These are phyloP conservation scores for Colletotrichum acutatum DNA, from an alignment of 2,329 filamentous ascomycete species.

Conservation along the genomic window DNA sequence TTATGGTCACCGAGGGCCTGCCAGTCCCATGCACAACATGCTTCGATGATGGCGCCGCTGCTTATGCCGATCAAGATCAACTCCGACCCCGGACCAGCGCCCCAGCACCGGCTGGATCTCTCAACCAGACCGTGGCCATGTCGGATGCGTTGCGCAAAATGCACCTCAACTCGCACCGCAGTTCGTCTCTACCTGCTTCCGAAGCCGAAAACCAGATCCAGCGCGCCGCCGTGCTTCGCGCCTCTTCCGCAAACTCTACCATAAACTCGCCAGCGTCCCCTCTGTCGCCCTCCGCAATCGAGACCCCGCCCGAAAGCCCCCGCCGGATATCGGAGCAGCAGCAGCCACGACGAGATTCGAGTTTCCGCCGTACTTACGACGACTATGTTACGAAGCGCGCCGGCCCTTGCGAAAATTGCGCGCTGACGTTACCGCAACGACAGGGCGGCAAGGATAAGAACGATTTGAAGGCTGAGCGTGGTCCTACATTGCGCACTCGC, in stretches of 20 bases:
- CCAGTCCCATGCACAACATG: conserved; percentile 70
- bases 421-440: conserved; percentile 70
- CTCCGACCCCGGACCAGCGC: conserved; percentile 53
- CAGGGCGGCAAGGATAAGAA: conserved; percentile 44
- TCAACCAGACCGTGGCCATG: conserved; percentile 47
- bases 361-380: conserved; percentile 72
- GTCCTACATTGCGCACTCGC: conserved; percentile 69
- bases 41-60: conserved; percentile 56
- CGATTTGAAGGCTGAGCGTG: conserved; percentile 51
- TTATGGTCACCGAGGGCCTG: conserved; percentile 76
- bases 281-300: conserved; percentile 55
- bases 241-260: conserved; percentile 48
- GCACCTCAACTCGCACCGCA: conserved; percentile 54
- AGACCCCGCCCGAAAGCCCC: conserved; percentile 70
- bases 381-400: conserved; percentile 73
- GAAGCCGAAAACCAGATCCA: conserved; percentile 57
- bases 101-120: conserved; percentile 42
- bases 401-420: conserved; percentile 75
- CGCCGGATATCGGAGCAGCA: conserved; percentile 50
- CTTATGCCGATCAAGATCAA: conserved; percentile 43
- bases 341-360: conserved; percentile 62
- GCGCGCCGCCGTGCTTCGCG: conserved; percentile 54
- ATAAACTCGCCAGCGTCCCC: conserved; percentile 43
- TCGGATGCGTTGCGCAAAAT: conserved; percentile 61
- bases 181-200: conserved; percentile 54